Base-by-base conservation (phyloP, 768 basidiomycete genomes). In the Filobasidium floriforme region DNA sequence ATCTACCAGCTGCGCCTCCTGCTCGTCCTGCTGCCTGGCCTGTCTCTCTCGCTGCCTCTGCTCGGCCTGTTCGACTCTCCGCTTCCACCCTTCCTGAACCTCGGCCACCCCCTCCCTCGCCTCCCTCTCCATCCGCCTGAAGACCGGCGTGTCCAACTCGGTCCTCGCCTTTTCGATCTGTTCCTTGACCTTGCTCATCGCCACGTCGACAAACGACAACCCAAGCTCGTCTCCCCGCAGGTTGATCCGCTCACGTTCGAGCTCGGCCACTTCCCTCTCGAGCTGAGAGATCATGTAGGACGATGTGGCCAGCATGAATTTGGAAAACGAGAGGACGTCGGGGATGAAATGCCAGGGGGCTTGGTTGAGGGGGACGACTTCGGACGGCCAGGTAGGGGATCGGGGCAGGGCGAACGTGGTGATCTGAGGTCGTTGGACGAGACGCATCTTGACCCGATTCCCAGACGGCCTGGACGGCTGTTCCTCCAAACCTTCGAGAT, bases 331-430 rank as follows among this genome's bases (percentile, higher is more conserved):
- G 69, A 87, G 86, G 46, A 96, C 89, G 73, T 97, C 92, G 0
- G 93, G 96, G 24, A 94, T 82, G 81, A 99, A 98, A 75, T 96
- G 85, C 81, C 93, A 98, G 7, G 96, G 94, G 0, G 92, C 90
- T 43, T 61, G 46, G 73, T 92, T 88, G 22, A 92, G 89, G 15
- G 90, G 88, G 37, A 96, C 80, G 1, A 93, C 83, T 67, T 94
- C 92, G 1, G 92, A 94, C 1, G 92, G 94, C 93, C 93, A 99
- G 1, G 91, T 90, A 18, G 81, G 73, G 1, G 94, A 93, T 26
- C 91, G 87, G 44, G 96, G 96, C 7, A 99, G 82, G 1, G 96
- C 93, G 41, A 98, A 84, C 0, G 94, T 97, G 3, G 92, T 92
- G 72, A 94, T 92, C 74, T 90, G 90, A 1, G 93, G 94, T 7